Evolutionary conservation across 176 grass and related monocot species (phyloP).

Genomic region (Ananas comosus): DNA sequence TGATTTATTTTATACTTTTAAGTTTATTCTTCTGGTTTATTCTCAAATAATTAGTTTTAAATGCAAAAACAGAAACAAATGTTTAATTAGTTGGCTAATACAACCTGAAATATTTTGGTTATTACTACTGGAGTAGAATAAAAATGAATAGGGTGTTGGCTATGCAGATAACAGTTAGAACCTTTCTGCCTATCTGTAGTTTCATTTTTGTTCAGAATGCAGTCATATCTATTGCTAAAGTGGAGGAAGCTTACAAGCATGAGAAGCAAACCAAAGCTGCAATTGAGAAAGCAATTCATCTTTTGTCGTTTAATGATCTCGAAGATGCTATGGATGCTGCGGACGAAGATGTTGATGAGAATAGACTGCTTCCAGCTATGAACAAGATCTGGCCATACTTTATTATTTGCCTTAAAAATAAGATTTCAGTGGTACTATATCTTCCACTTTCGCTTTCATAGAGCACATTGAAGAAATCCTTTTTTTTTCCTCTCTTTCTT

Average conservation of each 20-base stretch:
- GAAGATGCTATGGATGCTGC: constrained; percentile 35
- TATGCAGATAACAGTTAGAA: no score
- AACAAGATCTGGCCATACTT: constrained; percentile 94
- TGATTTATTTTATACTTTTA: no score
- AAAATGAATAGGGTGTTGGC: not conserved
- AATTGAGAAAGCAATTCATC: constrained; percentile 60
- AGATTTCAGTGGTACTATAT: constrained; percentile 65
- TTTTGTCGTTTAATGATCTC: constrained; percentile 63
- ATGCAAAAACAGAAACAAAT: no score
- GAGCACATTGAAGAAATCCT: not conserved
- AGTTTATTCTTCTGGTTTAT: no score
- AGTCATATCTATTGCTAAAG: constrained; percentile 51
- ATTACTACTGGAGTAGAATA: no score
- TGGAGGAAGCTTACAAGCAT: constrained; percentile 77
- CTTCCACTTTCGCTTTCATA: constrained; percentile 9
- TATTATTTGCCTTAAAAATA: constrained; percentile 87
- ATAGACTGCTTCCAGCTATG: constrained; percentile 83
- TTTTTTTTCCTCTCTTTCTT: constrained; percentile 7
- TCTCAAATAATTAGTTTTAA: no score
- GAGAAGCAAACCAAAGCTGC: constrained; percentile 65
- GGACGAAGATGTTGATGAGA: constrained; percentile 69
- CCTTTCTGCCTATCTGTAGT: not conserved
- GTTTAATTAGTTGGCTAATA: no score
- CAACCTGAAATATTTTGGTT: no score
- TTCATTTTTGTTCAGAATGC: constrained; percentile 41